Conservation (phyloP, 2,329 filamentous ascomycete species). For the Dendryphion nanum region DNA sequence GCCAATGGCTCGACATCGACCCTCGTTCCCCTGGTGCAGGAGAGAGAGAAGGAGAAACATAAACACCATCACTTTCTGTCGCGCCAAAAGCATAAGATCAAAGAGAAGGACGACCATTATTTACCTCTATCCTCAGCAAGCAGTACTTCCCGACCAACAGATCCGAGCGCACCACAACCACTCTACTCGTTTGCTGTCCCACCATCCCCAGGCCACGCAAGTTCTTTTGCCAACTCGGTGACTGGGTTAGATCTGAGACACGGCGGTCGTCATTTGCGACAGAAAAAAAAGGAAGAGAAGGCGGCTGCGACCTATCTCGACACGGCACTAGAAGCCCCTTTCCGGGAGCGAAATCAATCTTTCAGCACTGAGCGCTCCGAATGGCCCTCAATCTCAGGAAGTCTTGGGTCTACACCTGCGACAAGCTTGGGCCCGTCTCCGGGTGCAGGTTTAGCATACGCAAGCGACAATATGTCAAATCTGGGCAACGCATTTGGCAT, state of each 20-base stretch:
- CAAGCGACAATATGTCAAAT: constrained; percentile 42
- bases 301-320: constrained; percentile 41
- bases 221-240: constrained; percentile 76
- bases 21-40: constrained; percentile 59
- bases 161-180: constrained; percentile 71
- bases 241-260: constrained; percentile 77
- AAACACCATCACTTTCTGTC: constrained; percentile 80
- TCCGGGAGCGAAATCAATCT: constrained; percentile 37
- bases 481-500: constrained; percentile 49
- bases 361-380: constrained; percentile 40
- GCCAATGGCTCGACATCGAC: constrained; percentile 77
- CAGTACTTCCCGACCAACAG: constrained; percentile 73
- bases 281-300: constrained; percentile 64
- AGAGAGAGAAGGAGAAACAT: constrained; percentile 69
- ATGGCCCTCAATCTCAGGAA: constrained; percentile 30
- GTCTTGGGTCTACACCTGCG: constrained; percentile 19
- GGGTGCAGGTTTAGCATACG: constrained; percentile 28
- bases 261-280: constrained; percentile 71
- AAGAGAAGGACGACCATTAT: constrained; percentile 66
- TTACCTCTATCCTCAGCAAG: constrained; percentile 72
- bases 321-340: constrained; percentile 29
- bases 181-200: constrained; percentile 77
- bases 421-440: constrained; percentile 16
- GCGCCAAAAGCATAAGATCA: constrained; percentile 74
- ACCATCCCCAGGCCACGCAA: constrained; percentile 65